These are phyloP conservation scores for Macrocystidia cucumis DNA, from an alignment of 1,284 basidiomycete genomes.

Conservation along the genomic window DNA sequence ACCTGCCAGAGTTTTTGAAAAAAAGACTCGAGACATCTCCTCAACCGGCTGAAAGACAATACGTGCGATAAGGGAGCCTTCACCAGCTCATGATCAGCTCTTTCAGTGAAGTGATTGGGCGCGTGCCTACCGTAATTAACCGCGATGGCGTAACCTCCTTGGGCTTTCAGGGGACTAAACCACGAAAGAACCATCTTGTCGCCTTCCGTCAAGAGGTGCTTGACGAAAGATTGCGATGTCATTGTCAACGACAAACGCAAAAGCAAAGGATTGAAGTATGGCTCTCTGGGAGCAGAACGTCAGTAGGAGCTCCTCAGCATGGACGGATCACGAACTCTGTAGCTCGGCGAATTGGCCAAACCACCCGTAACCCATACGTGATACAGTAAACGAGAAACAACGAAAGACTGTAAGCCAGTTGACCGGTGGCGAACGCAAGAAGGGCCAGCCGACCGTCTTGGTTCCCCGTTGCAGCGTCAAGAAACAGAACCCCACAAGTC, in stretches of 20 bases:
- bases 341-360: slow-evolving; percentile 15
- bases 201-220: slow-evolving; percentile 93
- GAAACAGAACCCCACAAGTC: slow-evolving; percentile 59
- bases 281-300: slow-evolving; percentile 11
- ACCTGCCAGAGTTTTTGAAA: slow-evolving; percentile 55
- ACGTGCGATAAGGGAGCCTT: slow-evolving; percentile 86
- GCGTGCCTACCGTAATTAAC: slow-evolving; percentile 78
- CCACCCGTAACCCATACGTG: slow-evolving; percentile 19
- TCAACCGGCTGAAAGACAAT: slow-evolving; percentile 92
- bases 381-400: slow-evolving; percentile 29
- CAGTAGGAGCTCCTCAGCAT: slow-evolving; percentile 1
- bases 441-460: slow-evolving; percentile 43
- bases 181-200: slow-evolving; percentile 87
- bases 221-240: slow-evolving; percentile 82
- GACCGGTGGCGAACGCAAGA: slow-evolving; percentile 78
- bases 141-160: slow-evolving; percentile 91
- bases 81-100: neutral
- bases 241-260: slow-evolving; percentile 69
- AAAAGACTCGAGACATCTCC: slow-evolving; percentile 83
- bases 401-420: slow-evolving; percentile 59
- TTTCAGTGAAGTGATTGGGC: neutral
- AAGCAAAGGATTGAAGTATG: slow-evolving; percentile 41
- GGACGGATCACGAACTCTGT: slow-evolving; percentile 9
- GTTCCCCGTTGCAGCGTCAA: slow-evolving; percentile 26
- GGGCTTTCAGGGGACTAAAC: slow-evolving; percentile 77